Conservation (phyloP, 305 asterid genomes). For the Petunia hybrid region DNA sequence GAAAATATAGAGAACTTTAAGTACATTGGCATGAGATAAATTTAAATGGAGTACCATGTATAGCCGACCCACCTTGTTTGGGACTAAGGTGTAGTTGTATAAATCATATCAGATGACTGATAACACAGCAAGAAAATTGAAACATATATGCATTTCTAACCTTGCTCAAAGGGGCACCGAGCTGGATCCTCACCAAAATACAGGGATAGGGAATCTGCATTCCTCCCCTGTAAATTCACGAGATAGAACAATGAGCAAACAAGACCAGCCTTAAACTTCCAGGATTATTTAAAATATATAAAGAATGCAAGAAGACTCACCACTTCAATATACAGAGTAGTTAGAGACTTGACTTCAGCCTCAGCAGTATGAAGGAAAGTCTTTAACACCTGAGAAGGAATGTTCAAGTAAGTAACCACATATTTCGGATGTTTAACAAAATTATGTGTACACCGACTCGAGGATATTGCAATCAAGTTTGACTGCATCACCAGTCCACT, state of each 20-base stretch:
- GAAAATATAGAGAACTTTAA: no score
- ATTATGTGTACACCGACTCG: not conserved
- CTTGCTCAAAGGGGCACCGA: slow-evolving; percentile 98
- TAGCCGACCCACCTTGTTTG: no score
- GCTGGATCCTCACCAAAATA: slow-evolving; percentile 99
- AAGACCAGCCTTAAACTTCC: not conserved
- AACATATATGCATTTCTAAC: slow-evolving; percentile 44
- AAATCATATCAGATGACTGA: not conserved
- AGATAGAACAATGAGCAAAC: not conserved
- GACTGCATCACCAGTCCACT: not conserved
- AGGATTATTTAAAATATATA: not conserved
- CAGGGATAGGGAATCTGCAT: slow-evolving; percentile 90
- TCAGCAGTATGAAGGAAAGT: slow-evolving; percentile 86
- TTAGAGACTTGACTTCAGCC: slow-evolving; percentile 94
- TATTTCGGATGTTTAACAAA: slow-evolving; percentile 24
- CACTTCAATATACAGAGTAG: slow-evolving; percentile 91
- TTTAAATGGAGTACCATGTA: no score
- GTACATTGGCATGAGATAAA: no score
- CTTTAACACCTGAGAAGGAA: slow-evolving; percentile 72
- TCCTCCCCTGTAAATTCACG: slow-evolving; percentile 77
- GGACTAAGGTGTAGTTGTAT: not conserved
- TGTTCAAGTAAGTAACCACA: slow-evolving; percentile 36
- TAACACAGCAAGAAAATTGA: slow-evolving; percentile 10
- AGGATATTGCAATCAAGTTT: slow-evolving; percentile 19
- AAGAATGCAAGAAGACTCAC: slow-evolving; percentile 51